Base-by-base conservation (phyloP, 805 yeast genomes). In the Komagataella kurtzmanii region DNA sequence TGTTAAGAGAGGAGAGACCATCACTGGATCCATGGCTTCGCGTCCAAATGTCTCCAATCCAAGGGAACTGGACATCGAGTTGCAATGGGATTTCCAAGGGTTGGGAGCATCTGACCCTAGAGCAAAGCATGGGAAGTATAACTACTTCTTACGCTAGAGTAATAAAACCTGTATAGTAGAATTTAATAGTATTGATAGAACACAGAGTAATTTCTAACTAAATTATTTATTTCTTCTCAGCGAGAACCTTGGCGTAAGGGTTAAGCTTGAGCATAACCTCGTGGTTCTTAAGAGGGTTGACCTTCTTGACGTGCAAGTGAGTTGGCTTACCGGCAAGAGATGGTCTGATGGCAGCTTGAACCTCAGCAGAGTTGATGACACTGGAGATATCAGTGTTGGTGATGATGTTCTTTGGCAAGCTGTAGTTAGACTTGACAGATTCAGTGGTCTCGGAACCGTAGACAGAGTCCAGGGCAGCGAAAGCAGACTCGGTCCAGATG, bases 251-350 rank as follows among this genome's bases (percentile, higher is more conserved):
- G 67, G 99, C 98, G 84, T 93, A 93, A 64, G 99, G 99, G 96
- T 93, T 93, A 75, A 93, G 85, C 82, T 97, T 88, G 75, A 89
- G 83, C 73, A 89, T 77, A 68, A 90, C 91, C 80, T 88, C 96
- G 84, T 88, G 90, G 97, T 93, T 93, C 93, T 88, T 91, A 73
- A 89, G 85, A 76, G 97, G 95, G 90, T 88, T 91, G 91, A 89
- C 90, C 97, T 93, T 93, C 76, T 83, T 83, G 72, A 88, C 95
- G 82, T 86, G 88, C 62, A 88, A 73, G 75, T 87, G 90, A 70
- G 83, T 77, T 67, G 93, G 76, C 75, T 85, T 93, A 68, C 96
- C 96, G 72, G 97, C 95, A 30, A 30, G 40, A 30, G 40, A 30
- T 71, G 96, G 88, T 80, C 91, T 86, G 66, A 90, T 87, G 71